Base-by-base conservation (phyloP, 768 basidiomycete genomes). In the Tylopilus vinaceipallidus region DNA sequence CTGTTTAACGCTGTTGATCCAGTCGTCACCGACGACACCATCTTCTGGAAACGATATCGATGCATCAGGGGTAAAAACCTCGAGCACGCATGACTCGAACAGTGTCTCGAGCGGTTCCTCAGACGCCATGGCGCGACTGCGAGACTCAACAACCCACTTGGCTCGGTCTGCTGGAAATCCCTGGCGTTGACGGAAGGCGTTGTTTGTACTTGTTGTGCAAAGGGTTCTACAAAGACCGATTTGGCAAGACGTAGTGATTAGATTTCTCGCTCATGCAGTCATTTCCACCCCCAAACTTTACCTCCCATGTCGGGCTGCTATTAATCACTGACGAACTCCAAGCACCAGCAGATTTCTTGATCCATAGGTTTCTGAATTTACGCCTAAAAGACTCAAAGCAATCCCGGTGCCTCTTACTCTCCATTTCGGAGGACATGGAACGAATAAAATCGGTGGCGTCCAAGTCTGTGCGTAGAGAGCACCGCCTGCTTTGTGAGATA, bases 281-380 rank as follows among this genome's bases (percentile, higher is more conserved):
- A 69, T 76, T 83, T 56, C 74, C 80, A 26, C 80, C 82, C 2
- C 73, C 75, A 20, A 71, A 79, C 17, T 71, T 86, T 13, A 65
- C 71, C 8, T 72, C 78, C 13, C 71, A 79, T 29, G 73, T 73
- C 24, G 75, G 82, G 9, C 58, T 83, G 14, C 57, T 87, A 11
- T 69, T 91, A 0, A 73, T 91, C 6, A 86, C 87, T 6, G 89
- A 91, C 57, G 77, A 87, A 42, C 71, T 91, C 0, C 70, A 75
- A 0, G 79, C 89, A 0, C 83, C 89, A 2, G 85, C 82, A 11
- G 86, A 89, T 51, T 91, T 91, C 56, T 57, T 90, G 10, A 72
- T 91, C 1, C 82, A 88, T 52, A 73, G 73, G 11, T 67, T 73
- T 37, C 55, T 91, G 4, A 63, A 71, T 19, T 56, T 72, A 3